Evolutionary conservation across 768 basidiomycete genomes (phyloP).

Genomic region (Candolleomyces aberdarensis): DNA sequence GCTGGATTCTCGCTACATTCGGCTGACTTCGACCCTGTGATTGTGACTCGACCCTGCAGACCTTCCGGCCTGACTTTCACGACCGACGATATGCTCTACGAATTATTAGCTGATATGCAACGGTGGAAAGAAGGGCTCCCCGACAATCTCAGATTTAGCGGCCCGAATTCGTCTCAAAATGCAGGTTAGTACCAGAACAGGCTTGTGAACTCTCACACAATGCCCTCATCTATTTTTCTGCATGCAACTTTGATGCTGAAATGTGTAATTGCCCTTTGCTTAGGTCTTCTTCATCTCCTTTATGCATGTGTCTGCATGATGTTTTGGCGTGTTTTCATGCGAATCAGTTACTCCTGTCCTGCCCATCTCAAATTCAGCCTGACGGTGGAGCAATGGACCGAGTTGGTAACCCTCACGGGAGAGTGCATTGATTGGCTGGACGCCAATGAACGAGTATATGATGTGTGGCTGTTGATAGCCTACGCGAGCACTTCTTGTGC

Average conservation of each 20-base stretch:
- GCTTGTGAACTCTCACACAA: neutral
- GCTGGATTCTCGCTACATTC: neutral
- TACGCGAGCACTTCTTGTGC: slow-evolving; percentile 89
- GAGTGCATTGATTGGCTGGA: slow-evolving; percentile 91
- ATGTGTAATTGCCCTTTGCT: neutral
- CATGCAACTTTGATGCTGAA: slow-evolving; percentile 3
- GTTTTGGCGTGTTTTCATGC: slow-evolving; percentile 98
- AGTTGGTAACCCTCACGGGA: slow-evolving; percentile 67
- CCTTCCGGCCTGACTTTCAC: slow-evolving; percentile 86
- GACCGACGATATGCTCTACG: slow-evolving; percentile 73
- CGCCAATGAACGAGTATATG: slow-evolving; percentile 73
- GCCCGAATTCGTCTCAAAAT: slow-evolving; percentile 58
- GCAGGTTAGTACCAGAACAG: slow-evolving; percentile 50
- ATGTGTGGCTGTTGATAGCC: slow-evolving; percentile 83
- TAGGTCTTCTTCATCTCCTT: slow-evolving; percentile 84
- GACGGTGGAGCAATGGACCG: slow-evolving; percentile 76
- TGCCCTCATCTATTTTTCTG: neutral
- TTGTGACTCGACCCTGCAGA: slow-evolving; percentile 31
- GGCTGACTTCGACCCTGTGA: neutral
- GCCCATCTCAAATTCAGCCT: slow-evolving; percentile 84
- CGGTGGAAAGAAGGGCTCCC: slow-evolving; percentile 80
- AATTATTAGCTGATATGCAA: slow-evolving; percentile 62
- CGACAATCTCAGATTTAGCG: slow-evolving; percentile 72
- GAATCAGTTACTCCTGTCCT: slow-evolving; percentile 91
- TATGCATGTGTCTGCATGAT: slow-evolving; percentile 93